A percentile compares a stretch with the other conserved stretches of the same genome.
phyloP scores from a whole-genome alignment of 495 filamentous ascomycete species.

The Beverwykella pulmonaria region DNA sequence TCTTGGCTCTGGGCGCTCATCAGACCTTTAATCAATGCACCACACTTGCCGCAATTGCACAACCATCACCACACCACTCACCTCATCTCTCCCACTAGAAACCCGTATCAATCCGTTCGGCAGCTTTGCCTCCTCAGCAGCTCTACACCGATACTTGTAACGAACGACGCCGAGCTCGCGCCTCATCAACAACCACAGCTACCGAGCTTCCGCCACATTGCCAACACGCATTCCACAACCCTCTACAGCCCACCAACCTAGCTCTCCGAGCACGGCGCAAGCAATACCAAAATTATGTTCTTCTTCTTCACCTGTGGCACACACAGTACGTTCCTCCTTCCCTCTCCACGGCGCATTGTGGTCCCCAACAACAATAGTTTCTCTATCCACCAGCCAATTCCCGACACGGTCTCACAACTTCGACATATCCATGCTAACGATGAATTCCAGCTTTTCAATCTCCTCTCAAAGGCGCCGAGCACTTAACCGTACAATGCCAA shows the following conservation, averaged over 20 bases:
- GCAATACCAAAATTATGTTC: conserved; percentile 35
- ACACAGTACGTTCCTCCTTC: conserved; percentile 41
- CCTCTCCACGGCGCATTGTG: background rate
- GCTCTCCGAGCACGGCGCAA: background rate
- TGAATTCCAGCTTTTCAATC: conserved; percentile 43
- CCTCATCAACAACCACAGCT: too few species aligned
- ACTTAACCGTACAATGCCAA: conserved; percentile 50
- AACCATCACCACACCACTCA: background rate
- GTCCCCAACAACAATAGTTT: too few species aligned
- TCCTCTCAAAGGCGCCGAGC: conserved; percentile 45
- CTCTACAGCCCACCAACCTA: background rate
- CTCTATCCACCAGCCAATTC: too few species aligned
- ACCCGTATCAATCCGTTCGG: too few species aligned
- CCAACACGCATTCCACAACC: background rate
- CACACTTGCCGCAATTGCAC: background rate
- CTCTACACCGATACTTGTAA: too few species aligned
- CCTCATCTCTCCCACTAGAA: background rate
- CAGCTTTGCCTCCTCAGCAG: too few species aligned
- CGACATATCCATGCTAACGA: background rate
- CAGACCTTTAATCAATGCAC: background rate
- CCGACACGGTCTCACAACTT: too few species aligned
- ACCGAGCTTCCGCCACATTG: too few species aligned
- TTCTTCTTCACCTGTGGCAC: conserved; percentile 51
- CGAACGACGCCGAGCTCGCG: too few species aligned
- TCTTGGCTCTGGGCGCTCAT: conserved; percentile 4